Percentiles rank a stretch among this genome's conserved stretches.
phyloP scores from a whole-genome alignment of 2,329 filamentous ascomycete genomes.

The Myriosclerotinia duriaeana region DNA sequence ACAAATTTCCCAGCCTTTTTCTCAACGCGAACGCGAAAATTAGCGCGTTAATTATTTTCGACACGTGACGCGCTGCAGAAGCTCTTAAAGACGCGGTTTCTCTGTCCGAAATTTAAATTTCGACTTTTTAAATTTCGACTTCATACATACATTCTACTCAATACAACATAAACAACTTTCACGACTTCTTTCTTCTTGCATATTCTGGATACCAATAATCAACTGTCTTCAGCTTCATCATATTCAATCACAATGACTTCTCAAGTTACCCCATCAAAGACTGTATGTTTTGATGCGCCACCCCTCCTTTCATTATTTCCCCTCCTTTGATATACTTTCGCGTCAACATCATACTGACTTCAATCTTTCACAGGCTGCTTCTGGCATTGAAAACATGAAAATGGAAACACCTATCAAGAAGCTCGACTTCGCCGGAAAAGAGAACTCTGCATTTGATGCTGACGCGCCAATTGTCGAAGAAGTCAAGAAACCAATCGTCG shows the following conservation, averaged over 20 bases:
- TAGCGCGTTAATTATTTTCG: constrained; percentile 21
- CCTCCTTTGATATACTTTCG: constrained; percentile 27
- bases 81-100: constrained; percentile 21
- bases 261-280: constrained; percentile 72
- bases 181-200: constrained; percentile 26
- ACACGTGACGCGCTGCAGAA: constrained; percentile 20
- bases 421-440: constrained; percentile 82
- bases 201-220: constrained; percentile 28
- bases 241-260: constrained; percentile 60
- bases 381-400: constrained; percentile 82
- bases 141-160: constrained; percentile 13
- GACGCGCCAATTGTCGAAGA: constrained; percentile 53
- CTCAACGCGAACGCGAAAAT: constrained; percentile 18
- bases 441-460: constrained; percentile 64
- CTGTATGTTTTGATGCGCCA: constrained; percentile 50
- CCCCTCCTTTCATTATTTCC: constrained; percentile 42
- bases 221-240: constrained; percentile 17
- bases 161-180: constrained; percentile 22
- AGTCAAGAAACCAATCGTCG: constrained; percentile 56
- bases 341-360: constrained; percentile 36
- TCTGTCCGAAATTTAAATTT: background rate
- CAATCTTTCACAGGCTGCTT: constrained; percentile 64
- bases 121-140: too few species aligned
- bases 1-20: constrained; percentile 23
- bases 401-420: constrained; percentile 94